Evolutionary conservation across 1,284 basidiomycete genomes (phyloP).

Genomic region (Malassezia cuniculi): DNA sequence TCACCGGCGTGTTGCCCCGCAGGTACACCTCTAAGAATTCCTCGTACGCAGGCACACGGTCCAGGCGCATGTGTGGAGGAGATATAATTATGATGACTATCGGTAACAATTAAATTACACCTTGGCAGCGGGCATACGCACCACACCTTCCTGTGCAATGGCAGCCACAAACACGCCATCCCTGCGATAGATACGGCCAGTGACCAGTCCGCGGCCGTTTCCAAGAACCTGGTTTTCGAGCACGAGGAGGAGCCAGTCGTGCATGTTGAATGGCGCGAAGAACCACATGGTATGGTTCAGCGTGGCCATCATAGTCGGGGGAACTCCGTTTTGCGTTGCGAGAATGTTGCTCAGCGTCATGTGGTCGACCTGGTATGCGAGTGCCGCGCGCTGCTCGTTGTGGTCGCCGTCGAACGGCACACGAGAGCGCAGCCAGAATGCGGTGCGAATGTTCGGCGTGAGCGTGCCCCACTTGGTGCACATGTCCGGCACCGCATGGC

Average conservation of each 20-base stretch:
- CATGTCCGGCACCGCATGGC: conserved; percentile 34
- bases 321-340: conserved; percentile 21
- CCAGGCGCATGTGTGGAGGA: conserved; percentile 6
- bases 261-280: conserved; percentile 33
- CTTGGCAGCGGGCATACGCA: conserved; percentile 4
- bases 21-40: conserved; percentile 17
- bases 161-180: conserved; percentile 40
- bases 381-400: conserved; percentile 35
- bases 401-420: conserved; percentile 18
- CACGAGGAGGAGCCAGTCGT: conserved; percentile 38
- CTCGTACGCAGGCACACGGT: conserved; percentile 15
- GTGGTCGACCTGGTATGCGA: conserved; percentile 32
- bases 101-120: not conserved
- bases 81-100: not conserved
- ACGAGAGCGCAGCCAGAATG: conserved; percentile 38
- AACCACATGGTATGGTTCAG: conserved; percentile 44
- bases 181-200: conserved; percentile 32
- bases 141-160: too few species aligned
- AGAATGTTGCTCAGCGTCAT: conserved; percentile 27
- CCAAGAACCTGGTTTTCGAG: conserved; percentile 39
- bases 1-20: conserved; percentile 21
- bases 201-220: conserved; percentile 34
- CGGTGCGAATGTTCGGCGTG: conserved; percentile 31
- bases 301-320: conserved; percentile 40
- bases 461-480: conserved; percentile 29